A percentile compares a stretch with the other conserved stretches of the same genome.
These are phyloP conservation scores for Musa acuminata DNA, from an alignment of 176 grass and related monocot genomes.

Conservation along the genomic window DNA sequence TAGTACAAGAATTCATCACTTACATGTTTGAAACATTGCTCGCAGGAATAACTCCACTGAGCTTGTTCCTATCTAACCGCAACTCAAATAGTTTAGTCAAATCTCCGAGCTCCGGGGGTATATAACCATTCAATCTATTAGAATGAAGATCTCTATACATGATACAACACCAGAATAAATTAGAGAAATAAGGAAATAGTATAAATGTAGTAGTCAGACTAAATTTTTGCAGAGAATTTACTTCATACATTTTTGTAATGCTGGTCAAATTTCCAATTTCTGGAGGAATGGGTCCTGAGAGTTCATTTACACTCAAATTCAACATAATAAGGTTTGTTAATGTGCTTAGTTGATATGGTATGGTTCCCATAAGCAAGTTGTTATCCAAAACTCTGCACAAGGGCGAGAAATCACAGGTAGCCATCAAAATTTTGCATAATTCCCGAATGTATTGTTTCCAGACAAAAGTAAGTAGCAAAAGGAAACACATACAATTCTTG, in stretches of 20 bases:
- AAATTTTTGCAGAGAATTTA: constrained; percentile 15
- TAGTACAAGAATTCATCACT: constrained; percentile 8
- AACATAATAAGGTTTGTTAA: constrained; percentile 40
- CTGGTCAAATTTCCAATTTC: constrained; percentile 47
- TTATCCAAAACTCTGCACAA: constrained; percentile 43
- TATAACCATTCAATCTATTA: constrained; percentile 58
- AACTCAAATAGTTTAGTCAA: constrained; percentile 46
- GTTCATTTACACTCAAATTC: constrained; percentile 52
- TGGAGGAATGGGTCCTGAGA: constrained; percentile 47
- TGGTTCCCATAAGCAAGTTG: constrained; percentile 48
- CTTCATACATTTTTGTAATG: constrained; percentile 64
- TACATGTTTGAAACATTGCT: constrained; percentile 55
- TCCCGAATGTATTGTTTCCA: not conserved
- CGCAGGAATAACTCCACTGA: constrained; percentile 68
- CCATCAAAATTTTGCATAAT: not conserved
- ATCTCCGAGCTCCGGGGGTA: constrained; percentile 61
- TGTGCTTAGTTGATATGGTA: constrained; percentile 49
- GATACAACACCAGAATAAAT: constrained; percentile 24
- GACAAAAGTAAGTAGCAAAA: not conserved
- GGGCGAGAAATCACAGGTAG: not conserved
- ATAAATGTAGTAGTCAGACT: not conserved
- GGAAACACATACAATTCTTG: constrained; percentile 47
- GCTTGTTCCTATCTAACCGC: constrained; percentile 55
- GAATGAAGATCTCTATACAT: constrained; percentile 67
- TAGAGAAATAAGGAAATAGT: not conserved